Base-by-base conservation (phyloP, 1,284 basidiomycete genomes). In the Cutaneotrichosporon sp. region DNA sequence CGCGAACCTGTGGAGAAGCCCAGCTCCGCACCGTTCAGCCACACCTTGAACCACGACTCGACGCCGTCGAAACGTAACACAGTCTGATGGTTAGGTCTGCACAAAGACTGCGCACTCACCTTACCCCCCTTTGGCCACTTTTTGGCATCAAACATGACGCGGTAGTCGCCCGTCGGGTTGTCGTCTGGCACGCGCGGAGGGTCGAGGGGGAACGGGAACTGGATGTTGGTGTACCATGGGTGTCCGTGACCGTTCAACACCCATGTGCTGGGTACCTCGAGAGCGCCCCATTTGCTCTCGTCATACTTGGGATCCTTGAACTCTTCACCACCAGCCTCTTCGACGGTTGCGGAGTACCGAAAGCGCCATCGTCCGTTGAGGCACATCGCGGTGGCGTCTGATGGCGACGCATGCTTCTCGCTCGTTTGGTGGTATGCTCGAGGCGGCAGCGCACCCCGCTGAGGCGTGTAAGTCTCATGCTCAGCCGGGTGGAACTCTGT, bases 31-130 rank as follows among this genome's bases (percentile, higher is more conserved):
- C 62, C 62, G 43, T 64, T 64, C 23, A 64, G 30, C 60, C 60
- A 64, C 7, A 62, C 51, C 50, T 64, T 64, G 23, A 20, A 34
- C 60, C 60, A 64, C 18, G 58, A 60, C 46, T 64, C 62, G 41
- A 62, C 38, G 10, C 62, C 62, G 40, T 64, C 62, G 21, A 62
- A 64, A n/a, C 60, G 60, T 9, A 64, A 26, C 2, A 64, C 18
- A 1, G 46, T 44, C 56, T 56, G 35, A 7, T 10, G 5, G 8
- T 42, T 21, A 49, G 47, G 37, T 26, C 36, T n/a, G n/a, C 9
- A 14, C 14, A 4, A 12, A 1, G 8, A n/a, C 2, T 34, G 12
- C 10, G 23, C 2, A 14, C 54, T 44, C 20, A 46, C 56, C 42
- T 47, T 52, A 7, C 18, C 46, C 12, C 10, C 12, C 4, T 15